Evolutionary conservation across 352 stramenopile species (phyloP), one percentile per base, ranked within the genome.

Genomic region (Globisporangium lucens): DNA sequence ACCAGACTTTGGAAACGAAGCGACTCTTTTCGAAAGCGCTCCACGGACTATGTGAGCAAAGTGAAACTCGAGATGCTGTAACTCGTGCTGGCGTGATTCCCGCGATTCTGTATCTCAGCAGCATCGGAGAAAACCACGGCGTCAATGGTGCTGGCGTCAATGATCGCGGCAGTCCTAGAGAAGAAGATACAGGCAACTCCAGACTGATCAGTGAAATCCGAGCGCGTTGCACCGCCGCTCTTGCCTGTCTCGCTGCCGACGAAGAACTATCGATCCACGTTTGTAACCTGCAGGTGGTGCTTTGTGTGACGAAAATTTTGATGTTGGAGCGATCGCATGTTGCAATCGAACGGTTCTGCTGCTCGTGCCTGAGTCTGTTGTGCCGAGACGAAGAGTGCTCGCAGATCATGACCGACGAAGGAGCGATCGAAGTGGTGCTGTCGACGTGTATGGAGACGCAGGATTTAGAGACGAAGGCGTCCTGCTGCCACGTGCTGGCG

Each of bases 401-500:
- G 13, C 66, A 75, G 27, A 69, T 90, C 20, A 83, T 93, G 41
- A 72, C 82, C 0, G 73, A 84, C 29, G 73, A 81, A 53, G 78
- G 77, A 3, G 73, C 77, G 0, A 73, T 93, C 15, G 66, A 85
- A n/a, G 82, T 82, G 12, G 69, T 94, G 3, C 65, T 94, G 2
- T 63, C 74, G 2, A 89, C 81, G 3, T 93, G 84, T 56, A 67
- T 89, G 22, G 80, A 86, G 53, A 89, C 81, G 2, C 66, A 76
- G 36, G 84, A 94, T 52, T 53, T 75, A 8, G 81, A 90, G 49
- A 91, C 82, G 4, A 91, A 93, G 38, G 84, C 79, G 0, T 90
- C 76, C 0, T 91, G 85, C 22, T 94, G 86, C 38, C 83, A 94
- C 22, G 82, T 94, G 9, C 65, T 94, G 17, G 86, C 86, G 1